Evolutionary conservation across 2,329 filamentous ascomycete genomes (phyloP).

Genomic region (Dactylellina cionopaga): DNA sequence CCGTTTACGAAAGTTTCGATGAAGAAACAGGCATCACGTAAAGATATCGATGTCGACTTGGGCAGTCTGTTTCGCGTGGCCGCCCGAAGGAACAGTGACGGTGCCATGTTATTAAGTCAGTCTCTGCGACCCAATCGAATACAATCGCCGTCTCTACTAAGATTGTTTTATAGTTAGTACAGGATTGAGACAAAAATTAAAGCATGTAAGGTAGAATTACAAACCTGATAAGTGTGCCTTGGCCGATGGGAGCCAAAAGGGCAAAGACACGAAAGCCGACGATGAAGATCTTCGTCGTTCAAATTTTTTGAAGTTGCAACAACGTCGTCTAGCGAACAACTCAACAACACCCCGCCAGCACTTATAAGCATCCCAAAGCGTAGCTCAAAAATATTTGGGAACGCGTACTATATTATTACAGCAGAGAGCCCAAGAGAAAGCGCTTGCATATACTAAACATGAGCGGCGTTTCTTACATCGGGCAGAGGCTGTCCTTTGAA

Average conservation of each 20-base stretch:
- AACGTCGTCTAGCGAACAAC: conserved; percentile 40
- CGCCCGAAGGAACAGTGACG: conserved; percentile 35
- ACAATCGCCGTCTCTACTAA: not conserved
- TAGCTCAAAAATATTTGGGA: not conserved
- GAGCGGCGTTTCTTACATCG: conserved; percentile 64
- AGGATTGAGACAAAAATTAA: not conserved
- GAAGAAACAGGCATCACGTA: conserved; percentile 47
- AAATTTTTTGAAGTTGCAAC: conserved; percentile 51
- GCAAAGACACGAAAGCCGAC: not conserved
- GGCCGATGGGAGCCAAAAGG: conserved; percentile 36
- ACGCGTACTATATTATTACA: not conserved
- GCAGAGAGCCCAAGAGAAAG: too few species aligned
- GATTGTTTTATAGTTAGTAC: not conserved
- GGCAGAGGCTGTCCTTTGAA: conserved; percentile 82
- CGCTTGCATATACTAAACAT: conserved; percentile 55
- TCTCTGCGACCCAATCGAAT: not conserved
- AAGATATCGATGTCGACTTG: conserved; percentile 35
- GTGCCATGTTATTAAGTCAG: conserved; percentile 17
- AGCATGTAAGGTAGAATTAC: not conserved
- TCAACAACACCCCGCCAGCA: conserved; percentile 50
- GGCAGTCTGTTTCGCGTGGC: conserved; percentile 37
- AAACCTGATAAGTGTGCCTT: not conserved
- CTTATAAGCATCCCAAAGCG: conserved; percentile 14
- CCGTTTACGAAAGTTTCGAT: conserved; percentile 48
- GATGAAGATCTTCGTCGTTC: conserved; percentile 28